Conservation (phyloP, 768 basidiomycete genomes). For the Zangia roseola region DNA sequence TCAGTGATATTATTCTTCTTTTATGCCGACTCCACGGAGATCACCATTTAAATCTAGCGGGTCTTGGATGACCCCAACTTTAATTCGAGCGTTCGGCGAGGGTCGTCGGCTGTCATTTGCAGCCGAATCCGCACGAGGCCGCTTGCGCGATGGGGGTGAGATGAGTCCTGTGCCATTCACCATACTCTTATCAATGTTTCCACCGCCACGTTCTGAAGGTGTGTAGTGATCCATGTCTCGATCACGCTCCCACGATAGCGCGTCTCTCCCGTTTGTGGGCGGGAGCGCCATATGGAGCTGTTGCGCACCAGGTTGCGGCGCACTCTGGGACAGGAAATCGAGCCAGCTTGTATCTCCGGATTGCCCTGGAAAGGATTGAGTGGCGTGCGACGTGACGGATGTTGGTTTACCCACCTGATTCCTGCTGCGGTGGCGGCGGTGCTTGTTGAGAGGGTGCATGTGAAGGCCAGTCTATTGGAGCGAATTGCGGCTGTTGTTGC, state of each 20-base stretch:
- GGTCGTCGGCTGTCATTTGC: constrained; percentile 18
- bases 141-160: constrained; percentile 29
- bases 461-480: constrained; percentile 34
- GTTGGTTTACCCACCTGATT: constrained; percentile 17
- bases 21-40: constrained; percentile 19
- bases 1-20: constrained; percentile 25
- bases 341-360: constrained; percentile 34
- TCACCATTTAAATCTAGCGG: constrained; percentile 15
- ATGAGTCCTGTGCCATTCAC: constrained; percentile 17
- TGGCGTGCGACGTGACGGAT: not conserved
- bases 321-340: constrained; percentile 31
- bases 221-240: constrained; percentile 29
- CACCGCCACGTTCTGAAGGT: constrained; percentile 27
- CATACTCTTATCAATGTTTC: constrained; percentile 18
- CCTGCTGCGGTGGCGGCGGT: constrained; percentile 22
- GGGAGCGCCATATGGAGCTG: constrained; percentile 32
- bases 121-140: constrained; percentile 24
- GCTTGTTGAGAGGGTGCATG: constrained; percentile 27
- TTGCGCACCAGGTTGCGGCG: constrained; percentile 24
- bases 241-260: constrained; percentile 33
- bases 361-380: constrained; percentile 17
- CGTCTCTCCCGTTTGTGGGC: constrained; percentile 23
- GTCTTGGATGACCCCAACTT: constrained; percentile 16
- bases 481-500: constrained; percentile 24
- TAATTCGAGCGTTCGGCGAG: constrained; percentile 19